A percentile compares a stretch with the other conserved stretches of the same genome.
Evolutionary conservation across 1,284 basidiomycete genomes (phyloP).

Genomic region (Microstroma glucosiphilum): DNA sequence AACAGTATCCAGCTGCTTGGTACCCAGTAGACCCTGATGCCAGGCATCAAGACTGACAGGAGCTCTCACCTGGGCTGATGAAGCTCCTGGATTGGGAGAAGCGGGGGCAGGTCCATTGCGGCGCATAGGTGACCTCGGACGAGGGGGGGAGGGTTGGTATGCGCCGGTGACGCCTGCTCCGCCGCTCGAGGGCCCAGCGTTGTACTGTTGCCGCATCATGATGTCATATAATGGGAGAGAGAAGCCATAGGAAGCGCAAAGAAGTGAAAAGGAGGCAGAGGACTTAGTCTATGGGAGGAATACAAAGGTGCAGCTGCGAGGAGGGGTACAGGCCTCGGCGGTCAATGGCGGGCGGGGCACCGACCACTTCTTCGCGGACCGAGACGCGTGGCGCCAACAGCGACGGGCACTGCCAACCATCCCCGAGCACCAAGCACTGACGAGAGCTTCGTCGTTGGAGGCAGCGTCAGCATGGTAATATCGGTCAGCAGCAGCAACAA

Average conservation of each 20-base stretch:
- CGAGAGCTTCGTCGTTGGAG: too few species aligned
- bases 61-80: background rate
- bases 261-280: background rate
- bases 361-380: too few species aligned
- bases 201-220: background rate
- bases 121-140: background rate
- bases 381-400: too few species aligned
- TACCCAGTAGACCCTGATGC: background rate
- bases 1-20: background rate
- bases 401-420: too few species aligned
- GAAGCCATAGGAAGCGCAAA: background rate
- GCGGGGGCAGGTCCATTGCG: background rate
- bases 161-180: background rate
- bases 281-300: background rate
- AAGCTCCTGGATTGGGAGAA: background rate
- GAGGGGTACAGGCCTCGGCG: too few species aligned
- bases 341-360: too few species aligned
- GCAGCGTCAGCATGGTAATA: too few species aligned
- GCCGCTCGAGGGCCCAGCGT: background rate
- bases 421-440: too few species aligned
- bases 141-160: background rate
- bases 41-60: conserved; percentile 4
- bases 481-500: too few species aligned
- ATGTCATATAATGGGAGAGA: background rate
- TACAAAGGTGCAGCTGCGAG: background rate